Evolutionary conservation across 306 rosid species (phyloP).

Genomic region (Sechiopsis laciniata): DNA sequence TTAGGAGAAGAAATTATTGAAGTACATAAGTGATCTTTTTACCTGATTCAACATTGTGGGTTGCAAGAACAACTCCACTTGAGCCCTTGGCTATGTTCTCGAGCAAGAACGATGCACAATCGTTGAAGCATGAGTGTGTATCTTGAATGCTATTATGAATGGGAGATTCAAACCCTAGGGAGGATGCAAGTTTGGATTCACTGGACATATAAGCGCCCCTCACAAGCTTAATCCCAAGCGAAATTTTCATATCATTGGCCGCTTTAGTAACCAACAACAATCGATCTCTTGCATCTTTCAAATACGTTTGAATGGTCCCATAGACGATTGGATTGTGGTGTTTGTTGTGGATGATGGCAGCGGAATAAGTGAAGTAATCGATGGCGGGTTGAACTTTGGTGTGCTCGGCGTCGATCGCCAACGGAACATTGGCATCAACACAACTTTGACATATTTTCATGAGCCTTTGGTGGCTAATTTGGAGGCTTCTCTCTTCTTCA

Average conservation of each 20-base stretch:
- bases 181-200: conserved; percentile 49
- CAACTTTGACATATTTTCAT: conserved; percentile 48
- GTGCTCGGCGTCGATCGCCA: conserved; percentile 76
- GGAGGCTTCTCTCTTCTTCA: conserved; percentile 63
- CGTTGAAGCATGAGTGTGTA: conserved; percentile 69
- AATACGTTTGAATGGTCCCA: conserved; percentile 71
- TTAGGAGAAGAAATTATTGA: too few relatives aligned
- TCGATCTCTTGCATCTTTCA: conserved; percentile 78
- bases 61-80: conserved; percentile 67
- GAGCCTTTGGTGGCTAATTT: conserved; percentile 47
- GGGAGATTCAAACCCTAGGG: conserved; percentile 62
- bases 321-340: conserved; percentile 44
- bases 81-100: conserved; percentile 57
- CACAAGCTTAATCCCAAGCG: conserved; percentile 79
- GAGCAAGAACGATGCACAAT: conserved; percentile 55
- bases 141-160: conserved; percentile 59
- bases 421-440: conserved; percentile 44
- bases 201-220: conserved; percentile 93
- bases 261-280: conserved; percentile 35
- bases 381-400: conserved; percentile 79
- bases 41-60: conserved; percentile 88
- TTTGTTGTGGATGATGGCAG: conserved; percentile 54
- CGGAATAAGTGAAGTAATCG: conserved; percentile 72
- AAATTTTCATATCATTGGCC: conserved; percentile 53
- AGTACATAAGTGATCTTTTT: too few relatives aligned